phyloP scores from a whole-genome alignment of 345 rosid species.

The Eucalyptus caleyi region DNA sequence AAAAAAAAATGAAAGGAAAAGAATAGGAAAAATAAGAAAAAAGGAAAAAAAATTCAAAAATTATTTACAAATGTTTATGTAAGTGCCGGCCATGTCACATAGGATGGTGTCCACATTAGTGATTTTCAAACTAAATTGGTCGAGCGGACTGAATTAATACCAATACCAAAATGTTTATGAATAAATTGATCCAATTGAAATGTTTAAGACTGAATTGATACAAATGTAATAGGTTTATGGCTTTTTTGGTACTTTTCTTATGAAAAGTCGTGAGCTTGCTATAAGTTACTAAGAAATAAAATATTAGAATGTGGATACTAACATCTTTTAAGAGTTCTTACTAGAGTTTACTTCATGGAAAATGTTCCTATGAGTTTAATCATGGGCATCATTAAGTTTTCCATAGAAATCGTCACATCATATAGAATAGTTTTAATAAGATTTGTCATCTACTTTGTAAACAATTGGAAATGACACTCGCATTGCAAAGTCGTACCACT shows the following conservation, averaged over 20 bases:
- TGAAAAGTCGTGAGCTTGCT: neutral
- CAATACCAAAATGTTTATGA: too few relatives aligned
- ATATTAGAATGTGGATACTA: neutral
- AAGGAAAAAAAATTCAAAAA: too few relatives aligned
- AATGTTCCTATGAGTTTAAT: neutral
- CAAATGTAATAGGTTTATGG: fast-evolving
- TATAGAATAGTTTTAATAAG: neutral
- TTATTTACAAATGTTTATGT: too few relatives aligned
- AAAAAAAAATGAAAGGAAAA: too few relatives aligned
- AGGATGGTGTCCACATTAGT: neutral
- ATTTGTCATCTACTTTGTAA: neutral
- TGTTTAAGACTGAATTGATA: fast-evolving
- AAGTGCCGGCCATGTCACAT: neutral
- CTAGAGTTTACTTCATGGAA: neutral
- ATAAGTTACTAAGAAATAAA: neutral
- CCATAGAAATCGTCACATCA: neutral
- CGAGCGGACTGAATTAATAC: fast-evolving
- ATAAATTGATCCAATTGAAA: too few relatives aligned
- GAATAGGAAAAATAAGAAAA: too few relatives aligned
- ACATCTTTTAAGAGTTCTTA: neutral
- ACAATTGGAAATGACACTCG: neutral
- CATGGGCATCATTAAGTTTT: neutral
- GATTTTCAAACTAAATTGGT: too few relatives aligned
- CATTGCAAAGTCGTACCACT: neutral
- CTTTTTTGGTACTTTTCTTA: too few relatives aligned